Evolutionary conservation across 176 grass and related monocot genomes (phyloP).

Genomic region (Sorghum bicolor): DNA sequence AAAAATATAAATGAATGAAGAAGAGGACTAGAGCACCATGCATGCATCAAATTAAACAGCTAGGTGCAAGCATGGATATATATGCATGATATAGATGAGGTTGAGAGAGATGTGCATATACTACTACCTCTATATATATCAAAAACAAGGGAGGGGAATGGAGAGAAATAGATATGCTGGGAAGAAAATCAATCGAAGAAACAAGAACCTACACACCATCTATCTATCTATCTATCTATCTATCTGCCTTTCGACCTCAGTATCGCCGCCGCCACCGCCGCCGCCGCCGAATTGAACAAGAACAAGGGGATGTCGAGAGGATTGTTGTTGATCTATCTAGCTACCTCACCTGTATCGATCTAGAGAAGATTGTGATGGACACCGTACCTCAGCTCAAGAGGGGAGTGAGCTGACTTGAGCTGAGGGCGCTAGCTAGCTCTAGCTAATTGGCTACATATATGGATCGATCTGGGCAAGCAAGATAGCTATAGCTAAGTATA

Average conservation of each 20-base stretch:
- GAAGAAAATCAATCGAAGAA: background rate
- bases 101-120: background rate
- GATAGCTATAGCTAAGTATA: slow-evolving; percentile 14
- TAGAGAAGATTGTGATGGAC: background rate
- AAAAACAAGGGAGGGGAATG: background rate
- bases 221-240: background rate
- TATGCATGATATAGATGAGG: background rate
- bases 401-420: background rate
- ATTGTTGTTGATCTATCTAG: background rate
- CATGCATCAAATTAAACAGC: background rate
- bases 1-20: background rate
- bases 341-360: background rate
- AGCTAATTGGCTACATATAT: background rate
- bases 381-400: background rate
- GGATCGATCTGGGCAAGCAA: slow-evolving; percentile 10
- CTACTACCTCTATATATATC: background rate
- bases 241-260: background rate
- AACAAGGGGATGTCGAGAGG: background rate
- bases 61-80: background rate
- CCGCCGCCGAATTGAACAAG: background rate
- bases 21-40: background rate
- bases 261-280: background rate
- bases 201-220: background rate
- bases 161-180: background rate
- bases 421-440: background rate